These are phyloP conservation scores for Microsporum ferrugineum DNA, from an alignment of 2,329 filamentous ascomycete species.

Conservation along the genomic window DNA sequence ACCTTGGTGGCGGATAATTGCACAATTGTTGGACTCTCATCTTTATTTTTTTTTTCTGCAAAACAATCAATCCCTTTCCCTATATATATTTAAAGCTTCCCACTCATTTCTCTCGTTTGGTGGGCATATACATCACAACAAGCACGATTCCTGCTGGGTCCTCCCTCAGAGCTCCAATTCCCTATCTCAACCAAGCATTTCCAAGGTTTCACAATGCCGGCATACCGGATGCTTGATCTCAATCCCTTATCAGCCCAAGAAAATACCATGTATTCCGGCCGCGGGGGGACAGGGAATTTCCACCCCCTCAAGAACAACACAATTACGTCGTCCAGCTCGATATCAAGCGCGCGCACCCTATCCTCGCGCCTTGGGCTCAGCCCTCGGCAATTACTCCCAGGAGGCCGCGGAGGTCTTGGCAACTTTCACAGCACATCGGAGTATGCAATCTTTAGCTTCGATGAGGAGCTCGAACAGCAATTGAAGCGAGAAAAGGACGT, in stretches of 20 bases:
- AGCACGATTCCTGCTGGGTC: neutral
- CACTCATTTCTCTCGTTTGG: neutral
- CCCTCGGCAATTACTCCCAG: slow-evolving; percentile 34
- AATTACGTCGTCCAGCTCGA: slow-evolving; percentile 27
- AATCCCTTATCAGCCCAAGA: slow-evolving; percentile 46
- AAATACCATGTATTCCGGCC: slow-evolving; percentile 33
- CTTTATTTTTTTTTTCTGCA: neutral
- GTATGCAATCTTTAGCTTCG: slow-evolving; percentile 54
- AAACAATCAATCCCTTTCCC: neutral
- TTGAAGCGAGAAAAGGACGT: slow-evolving; percentile 41
- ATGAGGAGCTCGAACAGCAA: slow-evolving; percentile 52
- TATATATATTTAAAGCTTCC: neutral
- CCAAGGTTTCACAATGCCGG: neutral
- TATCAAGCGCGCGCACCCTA: slow-evolving; percentile 28
- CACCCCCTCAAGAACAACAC: slow-evolving; percentile 36
- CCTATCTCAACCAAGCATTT: neutral
- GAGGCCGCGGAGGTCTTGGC: slow-evolving; percentile 46
- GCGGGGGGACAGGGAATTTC: slow-evolving; percentile 48
- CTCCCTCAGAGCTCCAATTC: neutral
- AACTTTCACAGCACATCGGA: slow-evolving; percentile 44
- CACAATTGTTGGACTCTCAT: neutral
- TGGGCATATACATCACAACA: neutral
- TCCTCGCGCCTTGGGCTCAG: slow-evolving; percentile 40
- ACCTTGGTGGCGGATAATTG: slow-evolving; percentile 2
- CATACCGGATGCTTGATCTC: slow-evolving; percentile 1